phyloP scores from a whole-genome alignment of 768 basidiomycete species.

The Lactifluus volemus region DNA sequence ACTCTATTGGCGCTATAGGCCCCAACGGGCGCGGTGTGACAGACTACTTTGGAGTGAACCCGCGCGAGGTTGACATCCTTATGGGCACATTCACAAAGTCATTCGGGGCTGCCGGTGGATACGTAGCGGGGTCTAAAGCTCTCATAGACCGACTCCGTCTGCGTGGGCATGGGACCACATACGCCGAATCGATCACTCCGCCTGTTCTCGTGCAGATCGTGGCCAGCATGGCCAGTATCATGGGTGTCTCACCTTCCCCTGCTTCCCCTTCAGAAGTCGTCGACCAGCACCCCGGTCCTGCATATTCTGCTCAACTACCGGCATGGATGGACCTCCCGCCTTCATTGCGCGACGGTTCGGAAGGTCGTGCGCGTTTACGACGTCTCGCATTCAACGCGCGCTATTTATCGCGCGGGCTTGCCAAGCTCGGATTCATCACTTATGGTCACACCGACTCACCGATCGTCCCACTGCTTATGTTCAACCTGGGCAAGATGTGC shows the following conservation, averaged over 20 bases:
- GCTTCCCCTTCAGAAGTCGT: slow-evolving; percentile 26
- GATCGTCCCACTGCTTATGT: slow-evolving; percentile 86
- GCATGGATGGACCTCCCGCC: slow-evolving; percentile 72
- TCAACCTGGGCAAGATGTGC: slow-evolving; percentile 91
- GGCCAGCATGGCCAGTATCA: slow-evolving; percentile 92
- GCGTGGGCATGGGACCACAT: slow-evolving; percentile 70
- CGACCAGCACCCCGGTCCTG: slow-evolving; percentile 58
- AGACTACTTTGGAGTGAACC: slow-evolving; percentile 86
- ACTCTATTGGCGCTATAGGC: slow-evolving; percentile 93
- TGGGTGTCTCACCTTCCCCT: slow-evolving; percentile 56
- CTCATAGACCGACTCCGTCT: slow-evolving; percentile 78
- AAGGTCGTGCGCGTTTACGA: slow-evolving; percentile 74
- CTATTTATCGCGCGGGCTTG: slow-evolving; percentile 79
- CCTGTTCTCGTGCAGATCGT: slow-evolving; percentile 86
- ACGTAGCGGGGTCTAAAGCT: slow-evolving; percentile 77
- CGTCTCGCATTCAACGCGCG: slow-evolving; percentile 93
- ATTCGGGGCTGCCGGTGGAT: slow-evolving; percentile 91
- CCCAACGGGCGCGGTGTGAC: slow-evolving; percentile 91
- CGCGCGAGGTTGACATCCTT: slow-evolving; percentile 76
- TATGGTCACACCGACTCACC: slow-evolving; percentile 89
- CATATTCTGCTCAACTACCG: slow-evolving; percentile 55
- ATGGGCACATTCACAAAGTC: slow-evolving; percentile 99
- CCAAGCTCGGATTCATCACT: slow-evolving; percentile 93
- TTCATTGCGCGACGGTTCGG: slow-evolving; percentile 67
- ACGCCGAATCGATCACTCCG: slow-evolving; percentile 88